A percentile compares a stretch with the other conserved stretches of the same genome.
phyloP scores from a whole-genome alignment of 2,329 filamentous ascomycete species.

The Didymella sp. region DNA sequence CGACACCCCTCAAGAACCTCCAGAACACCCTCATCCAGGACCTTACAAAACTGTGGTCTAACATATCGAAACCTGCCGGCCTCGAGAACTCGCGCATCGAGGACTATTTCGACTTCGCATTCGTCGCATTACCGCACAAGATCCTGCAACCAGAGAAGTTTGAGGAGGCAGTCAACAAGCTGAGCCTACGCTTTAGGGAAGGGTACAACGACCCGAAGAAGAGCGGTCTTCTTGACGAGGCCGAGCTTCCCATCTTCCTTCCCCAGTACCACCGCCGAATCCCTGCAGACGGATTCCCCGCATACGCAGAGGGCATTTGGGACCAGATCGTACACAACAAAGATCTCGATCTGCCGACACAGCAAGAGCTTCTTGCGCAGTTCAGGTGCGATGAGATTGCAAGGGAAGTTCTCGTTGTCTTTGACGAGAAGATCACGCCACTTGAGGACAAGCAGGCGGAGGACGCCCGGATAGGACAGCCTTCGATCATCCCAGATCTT shows the following conservation, averaged over 20 bases:
- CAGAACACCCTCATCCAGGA: constrained; percentile 91
- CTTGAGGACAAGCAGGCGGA: constrained; percentile 87
- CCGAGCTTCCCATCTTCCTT: constrained; percentile 81
- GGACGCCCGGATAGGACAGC: constrained; percentile 73
- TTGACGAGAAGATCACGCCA: constrained; percentile 81
- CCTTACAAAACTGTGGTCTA: constrained; percentile 88
- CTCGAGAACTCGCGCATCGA: constrained; percentile 89
- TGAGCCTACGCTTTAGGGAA: constrained; percentile 81
- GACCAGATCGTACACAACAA: constrained; percentile 99
- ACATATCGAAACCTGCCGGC: constrained; percentile 88
- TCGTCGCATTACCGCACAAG: constrained; percentile 94
- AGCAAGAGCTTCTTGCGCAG: constrained; percentile 95
- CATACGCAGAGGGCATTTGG: constrained; percentile 94
- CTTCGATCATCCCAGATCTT: constrained; percentile 75
- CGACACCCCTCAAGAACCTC: constrained; percentile 87
- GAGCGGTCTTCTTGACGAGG: constrained; percentile 70
- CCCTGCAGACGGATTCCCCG: constrained; percentile 93
- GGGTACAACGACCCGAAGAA: constrained; percentile 75
- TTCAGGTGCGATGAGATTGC: constrained; percentile 98
- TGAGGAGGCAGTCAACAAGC: constrained; percentile 75
- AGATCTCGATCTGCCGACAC: constrained; percentile 92
- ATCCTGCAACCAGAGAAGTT: constrained; percentile 95
- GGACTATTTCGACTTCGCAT: constrained; percentile 98
- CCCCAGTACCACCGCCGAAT: constrained; percentile 96
- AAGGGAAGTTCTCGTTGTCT: constrained; percentile 81